Conservation (phyloP, 179 eudicot species). For the Beta lomatogona region DNA sequence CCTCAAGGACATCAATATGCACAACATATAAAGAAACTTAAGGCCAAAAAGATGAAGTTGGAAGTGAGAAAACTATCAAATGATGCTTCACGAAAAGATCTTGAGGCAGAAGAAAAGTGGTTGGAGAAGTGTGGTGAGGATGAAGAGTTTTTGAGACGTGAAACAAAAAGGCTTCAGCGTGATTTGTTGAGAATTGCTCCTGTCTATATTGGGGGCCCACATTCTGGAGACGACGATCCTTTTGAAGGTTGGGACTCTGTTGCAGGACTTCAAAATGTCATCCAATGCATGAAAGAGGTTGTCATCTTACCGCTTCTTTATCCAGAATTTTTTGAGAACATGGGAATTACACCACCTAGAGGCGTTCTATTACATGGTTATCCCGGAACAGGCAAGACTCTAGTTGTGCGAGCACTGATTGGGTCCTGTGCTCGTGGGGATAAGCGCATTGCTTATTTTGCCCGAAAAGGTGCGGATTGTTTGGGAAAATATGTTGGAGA, state of each 20-base stretch:
- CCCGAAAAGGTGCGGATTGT: constrained; percentile 98
- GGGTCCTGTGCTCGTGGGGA: constrained; percentile 96
- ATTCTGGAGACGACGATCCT: constrained; percentile 43
- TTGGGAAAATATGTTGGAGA: constrained; percentile 98
- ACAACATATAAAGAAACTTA: constrained; percentile 66
- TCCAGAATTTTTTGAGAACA: constrained; percentile 77
- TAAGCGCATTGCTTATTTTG: constrained; percentile 89
- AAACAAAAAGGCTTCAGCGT: constrained; percentile 90
- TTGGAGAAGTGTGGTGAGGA: constrained; percentile 97
- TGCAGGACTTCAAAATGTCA: constrained; percentile 88
- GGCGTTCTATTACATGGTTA: constrained; percentile 96
- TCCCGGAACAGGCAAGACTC: constrained; percentile 97
- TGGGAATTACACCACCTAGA: constrained; percentile 94
- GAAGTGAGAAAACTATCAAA: constrained; percentile 75
- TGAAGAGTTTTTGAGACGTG: constrained; percentile 94
- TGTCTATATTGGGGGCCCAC: constrained; percentile 83
- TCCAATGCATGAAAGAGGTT: constrained; percentile 91
- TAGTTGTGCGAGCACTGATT: constrained; percentile 83
- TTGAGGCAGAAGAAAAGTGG: constrained; percentile 96
- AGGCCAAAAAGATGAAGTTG: constrained; percentile 77
- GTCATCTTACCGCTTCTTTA: constrained; percentile 87
- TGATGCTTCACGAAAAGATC: constrained; percentile 85
- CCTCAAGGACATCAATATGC: constrained; percentile 71
- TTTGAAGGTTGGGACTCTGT: constrained; percentile 97
- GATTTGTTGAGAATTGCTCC: constrained; percentile 91